phyloP scores from a whole-genome alignment of 768 basidiomycete species.

The Kwoniella europaea region DNA sequence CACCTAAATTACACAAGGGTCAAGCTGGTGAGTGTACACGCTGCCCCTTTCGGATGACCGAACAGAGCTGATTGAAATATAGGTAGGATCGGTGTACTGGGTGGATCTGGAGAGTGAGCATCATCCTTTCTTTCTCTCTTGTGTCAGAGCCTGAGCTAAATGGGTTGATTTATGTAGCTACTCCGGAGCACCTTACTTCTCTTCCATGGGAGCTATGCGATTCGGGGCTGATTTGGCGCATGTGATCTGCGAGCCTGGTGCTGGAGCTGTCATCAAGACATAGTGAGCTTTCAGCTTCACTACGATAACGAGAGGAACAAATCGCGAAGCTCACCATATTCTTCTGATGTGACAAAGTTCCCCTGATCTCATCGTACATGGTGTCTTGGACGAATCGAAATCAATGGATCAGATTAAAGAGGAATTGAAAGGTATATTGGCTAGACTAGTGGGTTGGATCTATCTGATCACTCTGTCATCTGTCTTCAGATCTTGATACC shows the following conservation, averaged over 20 bases:
- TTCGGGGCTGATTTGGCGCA: constrained; percentile 94
- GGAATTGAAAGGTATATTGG: constrained; percentile 67
- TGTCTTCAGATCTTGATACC: no score
- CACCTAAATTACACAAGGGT: constrained; percentile 88
- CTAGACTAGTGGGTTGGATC: constrained; percentile 64
- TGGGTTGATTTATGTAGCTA: constrained; percentile 65
- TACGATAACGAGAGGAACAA: not conserved
- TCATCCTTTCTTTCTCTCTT: not conserved
- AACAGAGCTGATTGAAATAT: not conserved
- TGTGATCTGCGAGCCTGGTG: constrained; percentile 93
- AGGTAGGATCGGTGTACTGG: constrained; percentile 91
- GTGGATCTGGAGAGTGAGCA: constrained; percentile 87
- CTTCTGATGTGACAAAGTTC: constrained; percentile 34
- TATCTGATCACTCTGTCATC: not conserved
- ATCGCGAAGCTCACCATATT: not conserved
- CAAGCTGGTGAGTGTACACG: constrained; percentile 87
- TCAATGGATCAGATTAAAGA: constrained; percentile 61
- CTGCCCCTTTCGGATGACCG: not conserved
- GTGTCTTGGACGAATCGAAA: constrained; percentile 75
- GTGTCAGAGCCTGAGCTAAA: no score
- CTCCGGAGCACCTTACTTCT: constrained; percentile 95
- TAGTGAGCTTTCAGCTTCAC: constrained; percentile 63
- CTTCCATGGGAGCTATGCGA: constrained; percentile 85
- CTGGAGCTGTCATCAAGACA: constrained; percentile 90
- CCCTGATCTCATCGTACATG: constrained; percentile 90